Evolutionary conservation across 306 rosid genomes (phyloP).

Genomic region (Argentina anserina): DNA sequence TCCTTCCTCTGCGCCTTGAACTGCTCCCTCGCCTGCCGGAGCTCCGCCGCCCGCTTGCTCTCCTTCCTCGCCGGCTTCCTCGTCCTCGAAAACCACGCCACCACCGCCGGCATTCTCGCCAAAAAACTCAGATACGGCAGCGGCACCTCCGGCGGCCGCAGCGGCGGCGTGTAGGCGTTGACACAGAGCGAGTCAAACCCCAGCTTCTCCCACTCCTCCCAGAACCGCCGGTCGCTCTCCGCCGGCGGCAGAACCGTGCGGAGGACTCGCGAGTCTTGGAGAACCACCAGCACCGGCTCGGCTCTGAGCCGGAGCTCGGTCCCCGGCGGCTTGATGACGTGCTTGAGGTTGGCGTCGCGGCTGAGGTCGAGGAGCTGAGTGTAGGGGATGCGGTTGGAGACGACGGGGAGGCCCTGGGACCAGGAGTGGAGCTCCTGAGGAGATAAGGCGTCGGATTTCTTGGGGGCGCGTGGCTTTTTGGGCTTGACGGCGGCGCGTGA

Average conservation of each 20-base stretch:
- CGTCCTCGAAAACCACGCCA: slow-evolving; percentile 2
- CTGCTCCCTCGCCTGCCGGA: slow-evolving; percentile 55
- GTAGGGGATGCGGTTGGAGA: slow-evolving; percentile 74
- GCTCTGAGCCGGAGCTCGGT: slow-evolving; percentile 38
- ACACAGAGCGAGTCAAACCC: slow-evolving; percentile 59
- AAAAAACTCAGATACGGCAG: slow-evolving; percentile 49
- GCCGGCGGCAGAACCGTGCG: slow-evolving; percentile 73
- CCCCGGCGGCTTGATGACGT: slow-evolving; percentile 54
- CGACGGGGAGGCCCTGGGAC: slow-evolving; percentile 66
- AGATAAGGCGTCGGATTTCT: slow-evolving; percentile 56
- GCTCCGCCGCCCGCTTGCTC: slow-evolving; percentile 49
- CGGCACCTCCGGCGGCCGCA: slow-evolving; percentile 67
- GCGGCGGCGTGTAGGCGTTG: slow-evolving; percentile 75
- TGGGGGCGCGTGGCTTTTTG: slow-evolving; percentile 42
- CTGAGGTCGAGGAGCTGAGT: slow-evolving; percentile 51
- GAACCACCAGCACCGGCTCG: slow-evolving; percentile 62
- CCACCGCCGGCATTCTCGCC: slow-evolving; percentile 24
- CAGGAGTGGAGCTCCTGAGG: slow-evolving; percentile 67
- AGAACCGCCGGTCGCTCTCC: slow-evolving; percentile 52
- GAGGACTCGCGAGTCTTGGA: slow-evolving; percentile 69
- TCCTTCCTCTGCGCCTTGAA: slow-evolving; percentile 51
- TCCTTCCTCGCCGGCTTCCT: slow-evolving; percentile 54
- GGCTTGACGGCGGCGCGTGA: slow-evolving; percentile 47
- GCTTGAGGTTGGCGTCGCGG: slow-evolving; percentile 64
- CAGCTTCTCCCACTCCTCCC: slow-evolving; percentile 69